Base-by-base conservation (phyloP, 176 grass and related monocot genomes). In the Tillandsia leiboldiana region DNA sequence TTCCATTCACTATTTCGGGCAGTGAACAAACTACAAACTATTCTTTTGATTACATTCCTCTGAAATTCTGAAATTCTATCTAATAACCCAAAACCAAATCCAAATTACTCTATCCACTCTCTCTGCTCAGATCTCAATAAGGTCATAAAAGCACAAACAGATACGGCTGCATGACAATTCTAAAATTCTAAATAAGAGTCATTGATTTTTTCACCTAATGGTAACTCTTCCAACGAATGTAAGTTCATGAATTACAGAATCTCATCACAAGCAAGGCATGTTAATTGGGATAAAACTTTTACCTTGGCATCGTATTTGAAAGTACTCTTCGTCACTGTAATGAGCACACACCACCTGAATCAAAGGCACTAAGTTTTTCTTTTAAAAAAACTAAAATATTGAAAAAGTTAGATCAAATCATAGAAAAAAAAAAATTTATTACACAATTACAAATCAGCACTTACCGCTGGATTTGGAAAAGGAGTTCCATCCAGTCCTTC, bases 221-320 rank as follows among this genome's bases (percentile, higher is more conserved):
- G 15, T 15, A 61, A 61, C 22, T 61, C 56, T 61, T 61, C 56
- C 15, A 9, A 20, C 17, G 10, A 10, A 15, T 15, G n/a, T 61
- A 18, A 61, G 10, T 61, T 5, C n/a, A 61, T n/a, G 17, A 61
- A 18, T 56, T 61, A 9, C 22, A 61, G 13, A 9, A 61, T 61
- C 56, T 2, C 15, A 61, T 18, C 2, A 61, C 22, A 48, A 58
- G 23, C 11, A 10, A 50, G 33, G 33, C 33, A 7, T 42, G 33
- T 26, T 77, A 12, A 26, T 17, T 65, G 11, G 50, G 29, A 49
- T 5, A 70, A 18, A 71, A 67, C 49, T 65, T 74, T 12, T 82
- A 97, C 89, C 89, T 93, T 93, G 78, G 82, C 94, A 97, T 86
- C 94, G 89, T 65, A 87, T 75, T 65, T 73, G 72, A 79, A 97